These are phyloP conservation scores for Poteriospumella lacustris DNA, from an alignment of 108 stramenopile genomes.

Conservation along the genomic window DNA sequence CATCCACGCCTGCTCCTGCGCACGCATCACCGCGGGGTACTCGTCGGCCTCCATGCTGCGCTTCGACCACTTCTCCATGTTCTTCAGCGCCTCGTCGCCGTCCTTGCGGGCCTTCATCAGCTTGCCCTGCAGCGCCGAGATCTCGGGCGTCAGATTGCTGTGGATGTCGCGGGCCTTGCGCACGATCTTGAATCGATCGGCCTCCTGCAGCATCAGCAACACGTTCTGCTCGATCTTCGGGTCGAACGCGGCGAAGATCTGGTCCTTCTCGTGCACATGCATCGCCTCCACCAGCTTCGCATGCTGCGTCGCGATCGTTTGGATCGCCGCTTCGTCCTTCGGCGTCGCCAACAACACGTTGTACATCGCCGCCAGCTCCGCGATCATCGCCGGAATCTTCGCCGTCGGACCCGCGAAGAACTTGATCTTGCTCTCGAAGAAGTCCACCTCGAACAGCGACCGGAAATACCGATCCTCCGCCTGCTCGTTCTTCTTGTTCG, in stretches of 20 bases:
- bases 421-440: background rate
- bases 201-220: background rate
- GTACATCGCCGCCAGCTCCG: background rate
- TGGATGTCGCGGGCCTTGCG: background rate
- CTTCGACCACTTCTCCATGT: constrained; percentile 25
- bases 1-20: constrained; percentile 19
- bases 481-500: background rate
- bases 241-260: background rate
- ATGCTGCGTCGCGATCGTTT: background rate
- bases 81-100: background rate
- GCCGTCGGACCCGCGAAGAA: background rate
- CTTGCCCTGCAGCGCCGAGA: background rate
- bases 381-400: background rate
- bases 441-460: constrained; percentile 1
- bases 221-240: background rate
- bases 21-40: background rate
- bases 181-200: background rate
- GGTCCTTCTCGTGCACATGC: no score
- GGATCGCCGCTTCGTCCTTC: background rate
- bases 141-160: background rate
- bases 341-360: background rate
- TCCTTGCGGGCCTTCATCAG: background rate
- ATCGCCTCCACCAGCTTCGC: background rate
- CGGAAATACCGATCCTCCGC: constrained; percentile 25
- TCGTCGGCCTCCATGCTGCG: background rate